phyloP scores from a whole-genome alignment of 2,329 filamentous ascomycete species.

The Venturia effusa region DNA sequence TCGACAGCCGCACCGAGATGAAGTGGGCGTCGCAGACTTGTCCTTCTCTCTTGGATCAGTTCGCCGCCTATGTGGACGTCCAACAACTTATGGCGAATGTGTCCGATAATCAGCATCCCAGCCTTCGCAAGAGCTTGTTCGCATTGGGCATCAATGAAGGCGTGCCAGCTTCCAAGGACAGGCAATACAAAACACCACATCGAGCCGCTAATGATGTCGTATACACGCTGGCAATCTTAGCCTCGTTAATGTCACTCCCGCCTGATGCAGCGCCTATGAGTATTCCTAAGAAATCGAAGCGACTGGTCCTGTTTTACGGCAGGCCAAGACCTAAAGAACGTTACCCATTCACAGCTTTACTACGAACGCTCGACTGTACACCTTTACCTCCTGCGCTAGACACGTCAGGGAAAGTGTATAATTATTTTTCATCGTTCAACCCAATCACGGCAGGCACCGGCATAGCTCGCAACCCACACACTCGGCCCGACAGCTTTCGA shows the following conservation, averaged over 20 bases:
- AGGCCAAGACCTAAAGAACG: background rate
- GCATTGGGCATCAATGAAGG: background rate
- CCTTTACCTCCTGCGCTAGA: background rate
- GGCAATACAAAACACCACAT: background rate
- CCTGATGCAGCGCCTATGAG: background rate
- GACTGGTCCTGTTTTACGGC: background rate
- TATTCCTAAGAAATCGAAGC: background rate
- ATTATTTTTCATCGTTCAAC: background rate
- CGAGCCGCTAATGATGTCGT: conserved; percentile 3
- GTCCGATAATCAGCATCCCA: background rate
- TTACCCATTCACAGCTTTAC: background rate
- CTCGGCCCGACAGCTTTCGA: background rate
- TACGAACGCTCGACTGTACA: background rate
- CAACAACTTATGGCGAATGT: background rate
- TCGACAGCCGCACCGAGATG: background rate
- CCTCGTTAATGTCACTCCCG: background rate
- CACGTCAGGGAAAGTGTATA: background rate
- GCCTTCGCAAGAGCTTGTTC: background rate
- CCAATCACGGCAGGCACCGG: background rate
- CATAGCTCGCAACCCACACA: background rate
- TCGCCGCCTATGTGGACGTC: background rate
- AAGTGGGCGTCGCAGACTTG: background rate
- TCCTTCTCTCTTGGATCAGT: background rate
- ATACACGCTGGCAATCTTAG: background rate
- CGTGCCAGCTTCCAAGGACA: background rate